Evolutionary conservation across 2,329 filamentous ascomycete genomes (phyloP), one percentile per base, ranked within the genome.

Genomic region (Aschersonia sp.): DNA sequence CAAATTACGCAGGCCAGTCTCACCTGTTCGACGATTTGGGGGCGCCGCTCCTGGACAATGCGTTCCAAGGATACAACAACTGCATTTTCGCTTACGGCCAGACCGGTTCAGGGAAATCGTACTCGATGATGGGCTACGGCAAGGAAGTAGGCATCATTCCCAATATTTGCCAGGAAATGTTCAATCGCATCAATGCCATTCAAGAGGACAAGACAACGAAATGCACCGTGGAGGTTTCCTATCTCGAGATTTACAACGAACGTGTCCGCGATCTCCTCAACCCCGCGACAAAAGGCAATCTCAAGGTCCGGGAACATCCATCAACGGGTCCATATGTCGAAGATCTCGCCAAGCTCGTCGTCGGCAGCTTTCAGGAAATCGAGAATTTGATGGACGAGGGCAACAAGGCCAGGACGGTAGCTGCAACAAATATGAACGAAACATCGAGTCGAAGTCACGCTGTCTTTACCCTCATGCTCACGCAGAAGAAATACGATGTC

Each of bases 111-210:
- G 92, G 92, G 66, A 98, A 98, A 69, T 95, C 88, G 12, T 98
- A 98, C 66, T 95, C 89, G 32, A 98, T 98, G 90, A 98, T 98
- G 92, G 92, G 92, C 45, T 98, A 97, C 67, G 92, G 92, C 47
- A 84, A 90, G 59, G 90, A 98, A 60, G 78, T 88, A 49, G 92
- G 92, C 64, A 92, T 98, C 53, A 97, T 97, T 52, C 92, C 94
- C 43, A 85, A 81, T 59, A 98, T 98, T 68, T 98, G 92, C 65
- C 86, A 92, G 69, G 84, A 95, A 59, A 97, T 98, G 88, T 98
- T 98, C 64, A 79, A 83, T 60, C 77, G 90, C 53, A 98, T 98
- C 60, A 70, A 70, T 30, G 68, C 69, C 45, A 72, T 90, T 58
- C 76, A 84, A 55, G 62, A 73, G 55, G 87, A 95, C 65, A 81